Base-by-base conservation (phyloP, 495 filamentous ascomycete species). In the Aspergillus ellipticus region DNA sequence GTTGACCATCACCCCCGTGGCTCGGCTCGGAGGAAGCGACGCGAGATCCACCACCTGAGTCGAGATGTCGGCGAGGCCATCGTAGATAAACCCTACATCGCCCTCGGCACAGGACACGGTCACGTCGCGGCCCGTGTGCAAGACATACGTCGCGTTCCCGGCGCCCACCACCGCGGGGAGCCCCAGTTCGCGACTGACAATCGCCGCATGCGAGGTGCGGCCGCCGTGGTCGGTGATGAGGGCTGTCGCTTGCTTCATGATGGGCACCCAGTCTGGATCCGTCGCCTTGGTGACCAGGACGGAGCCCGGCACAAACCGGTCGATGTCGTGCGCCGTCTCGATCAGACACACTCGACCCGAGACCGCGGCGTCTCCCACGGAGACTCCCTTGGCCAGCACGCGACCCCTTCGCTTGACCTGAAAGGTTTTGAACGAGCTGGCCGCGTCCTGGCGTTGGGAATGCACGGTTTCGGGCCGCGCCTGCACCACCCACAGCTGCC, bases 141-240 rank as follows among this genome's bases (percentile, higher is more conserved):
- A 60, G 20, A 71, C 49, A 42, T 66, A 71, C 4, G 70, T 71
- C 15, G 66, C 66, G 33, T 67, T 54, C 4, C 53, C 58, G 0
- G 68, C 67, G 42, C 70, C 70, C 4, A 73, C 66, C 7, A 71
- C 55, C 3, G 66, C 68, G 0, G 70, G 70, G 20, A 73, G 50
- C 7, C 70, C 70, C 3, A 73, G 63, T 35, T 73, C 70, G 29
- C 70, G 70, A 53, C 70, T 73, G 52, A 73, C 65, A 48, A 73
- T 73, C 16, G 70, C 70, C 15, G 70, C 70, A 55, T 73, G 70
- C 6, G 70, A 73, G 5, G 70, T 73, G 10, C 68, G 65, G n/a
- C 70, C 70, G 22, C 70, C 70, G 16, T 73, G 70, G 58, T 73
- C 70, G 8, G 68, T 73, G 56, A 73, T 48, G 22, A 73, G 68